phyloP scores from a whole-genome alignment of 495 filamentous ascomycete genomes.

The Mycothermus thermophilus region DNA sequence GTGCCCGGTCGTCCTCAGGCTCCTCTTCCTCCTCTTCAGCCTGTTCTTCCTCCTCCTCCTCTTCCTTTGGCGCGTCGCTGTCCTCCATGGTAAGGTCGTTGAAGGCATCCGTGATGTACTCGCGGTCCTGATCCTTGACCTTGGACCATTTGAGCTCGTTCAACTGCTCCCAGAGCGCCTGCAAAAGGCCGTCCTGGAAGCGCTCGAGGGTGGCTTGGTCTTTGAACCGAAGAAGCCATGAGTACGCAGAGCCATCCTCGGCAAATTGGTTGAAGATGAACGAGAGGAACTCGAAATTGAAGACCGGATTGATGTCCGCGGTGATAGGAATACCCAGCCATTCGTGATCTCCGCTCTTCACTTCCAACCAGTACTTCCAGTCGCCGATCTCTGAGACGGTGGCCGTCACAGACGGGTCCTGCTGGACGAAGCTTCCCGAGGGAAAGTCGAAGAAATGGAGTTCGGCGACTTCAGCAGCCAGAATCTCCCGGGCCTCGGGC shows the following conservation, averaged over 20 bases:
- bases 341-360: slow-evolving; percentile 58
- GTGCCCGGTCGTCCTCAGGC: slow-evolving; percentile 46
- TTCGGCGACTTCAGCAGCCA: slow-evolving; percentile 67
- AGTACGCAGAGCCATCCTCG: slow-evolving; percentile 78
- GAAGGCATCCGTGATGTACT: slow-evolving; percentile 93
- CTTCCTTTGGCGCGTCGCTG: slow-evolving; percentile 43
- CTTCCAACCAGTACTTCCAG: slow-evolving; percentile 95
- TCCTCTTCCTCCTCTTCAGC: slow-evolving; percentile 50
- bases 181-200: slow-evolving; percentile 91
- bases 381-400: slow-evolving; percentile 74
- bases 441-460: slow-evolving; percentile 87
- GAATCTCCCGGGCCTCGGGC: slow-evolving; percentile 56
- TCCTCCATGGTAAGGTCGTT: slow-evolving; percentile 92
- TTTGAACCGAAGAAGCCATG: slow-evolving; percentile 88
- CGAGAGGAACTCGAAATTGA: slow-evolving; percentile 95
- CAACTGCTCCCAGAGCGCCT: slow-evolving; percentile 90
- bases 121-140: slow-evolving; percentile 76
- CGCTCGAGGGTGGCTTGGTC: slow-evolving; percentile 63
- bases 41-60: slow-evolving; percentile 48
- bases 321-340: slow-evolving; percentile 82
- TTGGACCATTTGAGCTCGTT: slow-evolving; percentile 93
- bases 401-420: slow-evolving; percentile 60
- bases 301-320: slow-evolving; percentile 91
- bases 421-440: slow-evolving; percentile 67
- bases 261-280: slow-evolving; percentile 98